Percentiles rank a stretch among this genome's conserved stretches.
These are phyloP conservation scores for Lyophyllum atratum DNA, from an alignment of 768 basidiomycete species.

Conservation along the genomic window DNA sequence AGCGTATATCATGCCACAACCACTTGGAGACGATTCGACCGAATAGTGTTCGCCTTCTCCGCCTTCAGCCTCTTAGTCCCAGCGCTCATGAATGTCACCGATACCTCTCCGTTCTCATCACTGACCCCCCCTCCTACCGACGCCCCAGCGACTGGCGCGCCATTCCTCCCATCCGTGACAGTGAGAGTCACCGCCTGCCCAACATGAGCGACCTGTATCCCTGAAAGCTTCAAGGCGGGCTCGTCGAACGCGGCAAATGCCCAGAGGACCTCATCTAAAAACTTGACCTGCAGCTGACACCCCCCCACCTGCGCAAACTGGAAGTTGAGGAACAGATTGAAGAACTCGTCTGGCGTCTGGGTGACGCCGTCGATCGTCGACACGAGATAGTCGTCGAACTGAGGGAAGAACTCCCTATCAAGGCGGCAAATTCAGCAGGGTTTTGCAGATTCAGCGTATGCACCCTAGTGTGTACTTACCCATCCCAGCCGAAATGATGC, in stretches of 20 bases:
- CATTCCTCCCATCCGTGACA: constrained; percentile 39
- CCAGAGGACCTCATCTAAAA: constrained; percentile 12
- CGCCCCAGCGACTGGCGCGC: constrained; percentile 34
- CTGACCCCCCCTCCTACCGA: constrained; percentile 24
- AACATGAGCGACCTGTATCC: constrained; percentile 31
- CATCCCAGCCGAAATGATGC: constrained; percentile 39
- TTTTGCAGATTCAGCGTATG: too few relatives aligned
- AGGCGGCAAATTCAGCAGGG: too few relatives aligned
- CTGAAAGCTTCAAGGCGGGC: constrained; percentile 33
- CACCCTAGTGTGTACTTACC: constrained; percentile 19
- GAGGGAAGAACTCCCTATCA: constrained; percentile 29
- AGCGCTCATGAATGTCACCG: constrained; percentile 23
- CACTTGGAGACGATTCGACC: constrained; percentile 29
- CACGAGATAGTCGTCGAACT: constrained; percentile 47
- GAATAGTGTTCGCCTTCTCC: constrained; percentile 30
- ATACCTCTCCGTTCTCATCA: constrained; percentile 28
- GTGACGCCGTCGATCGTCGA: constrained; percentile 34
- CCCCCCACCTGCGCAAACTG: constrained; percentile 8
- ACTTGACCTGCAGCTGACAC: constrained; percentile 13
- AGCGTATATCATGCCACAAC: too few relatives aligned
- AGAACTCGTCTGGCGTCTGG: constrained; percentile 27
- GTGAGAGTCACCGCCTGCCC: constrained; percentile 30
- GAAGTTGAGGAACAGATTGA: constrained; percentile 10
- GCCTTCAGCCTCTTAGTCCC: constrained; percentile 34
- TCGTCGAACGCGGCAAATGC: constrained; percentile 15